Evolutionary conservation across 306 rosid genomes (phyloP).

Genomic region (Quercus gilva): DNA sequence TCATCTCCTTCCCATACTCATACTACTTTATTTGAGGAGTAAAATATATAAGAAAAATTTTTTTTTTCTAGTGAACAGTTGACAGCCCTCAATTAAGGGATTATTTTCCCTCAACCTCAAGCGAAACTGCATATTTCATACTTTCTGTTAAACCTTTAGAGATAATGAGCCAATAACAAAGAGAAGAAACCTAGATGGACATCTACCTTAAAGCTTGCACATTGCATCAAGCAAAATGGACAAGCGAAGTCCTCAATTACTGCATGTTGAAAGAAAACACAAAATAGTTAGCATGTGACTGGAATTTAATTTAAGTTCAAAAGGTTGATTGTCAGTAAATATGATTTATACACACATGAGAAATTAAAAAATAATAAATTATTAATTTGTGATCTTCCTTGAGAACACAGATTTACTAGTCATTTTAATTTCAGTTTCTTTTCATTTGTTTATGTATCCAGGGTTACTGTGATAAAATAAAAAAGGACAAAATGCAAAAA

Average conservation of each 20-base stretch:
- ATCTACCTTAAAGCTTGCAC: slow-evolving; percentile 88
- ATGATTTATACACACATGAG: neutral
- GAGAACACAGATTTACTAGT: neutral
- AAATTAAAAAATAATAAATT: neutral
- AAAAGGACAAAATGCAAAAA: neutral
- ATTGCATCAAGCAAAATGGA: slow-evolving; percentile 91
- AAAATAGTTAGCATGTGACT: neutral
- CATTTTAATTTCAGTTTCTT: neutral
- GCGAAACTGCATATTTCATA: slow-evolving; percentile 4
- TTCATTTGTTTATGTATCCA: neutral
- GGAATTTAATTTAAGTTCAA: neutral
- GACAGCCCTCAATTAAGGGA: neutral
- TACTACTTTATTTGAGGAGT: neutral
- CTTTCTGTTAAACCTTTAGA: slow-evolving; percentile 13
- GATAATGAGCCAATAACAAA: slow-evolving; percentile 7
- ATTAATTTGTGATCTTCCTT: too few relatives aligned
- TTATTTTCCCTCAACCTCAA: slow-evolving; percentile 7
- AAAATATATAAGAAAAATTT: neutral
- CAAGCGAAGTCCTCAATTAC: slow-evolving; percentile 92
- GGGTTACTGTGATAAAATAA: neutral
- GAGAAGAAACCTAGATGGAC: slow-evolving; percentile 11
- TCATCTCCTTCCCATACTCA: neutral
- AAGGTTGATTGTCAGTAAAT: neutral
- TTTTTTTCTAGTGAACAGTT: neutral
- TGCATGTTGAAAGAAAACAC: slow-evolving; percentile 40